A percentile compares a stretch with the other conserved stretches of the same genome.
Evolutionary conservation across 305 asterid genomes (phyloP).

Genomic region (Fraxinus latifolia): DNA sequence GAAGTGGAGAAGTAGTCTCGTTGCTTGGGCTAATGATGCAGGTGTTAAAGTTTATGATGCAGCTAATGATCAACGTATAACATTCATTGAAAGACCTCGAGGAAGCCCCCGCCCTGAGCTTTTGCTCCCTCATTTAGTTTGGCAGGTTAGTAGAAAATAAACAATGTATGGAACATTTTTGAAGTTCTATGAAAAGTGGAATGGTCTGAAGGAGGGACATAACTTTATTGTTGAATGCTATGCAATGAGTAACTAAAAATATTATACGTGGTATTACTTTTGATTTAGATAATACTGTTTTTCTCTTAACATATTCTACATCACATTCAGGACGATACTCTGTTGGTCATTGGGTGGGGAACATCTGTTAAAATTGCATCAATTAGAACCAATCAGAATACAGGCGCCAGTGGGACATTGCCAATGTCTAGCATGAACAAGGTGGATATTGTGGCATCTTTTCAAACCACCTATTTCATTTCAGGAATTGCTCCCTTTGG

Average conservation of each 20-base stretch:
- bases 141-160: constrained; percentile 70
- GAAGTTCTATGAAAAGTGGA: constrained; percentile 11
- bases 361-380: constrained; percentile 80
- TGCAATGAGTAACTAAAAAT: constrained; percentile 12
- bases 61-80: constrained; percentile 80
- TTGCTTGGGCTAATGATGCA: constrained; percentile 97
- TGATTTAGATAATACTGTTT: constrained; percentile 17
- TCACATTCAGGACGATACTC: constrained; percentile 69
- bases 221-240: neutral
- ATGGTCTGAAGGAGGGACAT: constrained; percentile 18
- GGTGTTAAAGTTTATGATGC: constrained; percentile 98
- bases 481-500: constrained; percentile 98
- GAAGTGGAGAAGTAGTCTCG: constrained; percentile 84
- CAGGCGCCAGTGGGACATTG: constrained; percentile 59
- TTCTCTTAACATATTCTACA: constrained; percentile 26
- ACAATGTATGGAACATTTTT: neutral
- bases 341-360: constrained; percentile 99
- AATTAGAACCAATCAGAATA: constrained; percentile 60
- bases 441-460: constrained; percentile 96
- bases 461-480: constrained; percentile 87
- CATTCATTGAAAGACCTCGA: constrained; percentile 89
- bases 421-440: constrained; percentile 72
- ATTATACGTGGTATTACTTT: constrained; percentile 11
- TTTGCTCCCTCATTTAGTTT: constrained; percentile 87
- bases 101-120: constrained; percentile 95